phyloP scores from a whole-genome alignment of 768 basidiomycete species.

The Pleurotus eryngii region DNA sequence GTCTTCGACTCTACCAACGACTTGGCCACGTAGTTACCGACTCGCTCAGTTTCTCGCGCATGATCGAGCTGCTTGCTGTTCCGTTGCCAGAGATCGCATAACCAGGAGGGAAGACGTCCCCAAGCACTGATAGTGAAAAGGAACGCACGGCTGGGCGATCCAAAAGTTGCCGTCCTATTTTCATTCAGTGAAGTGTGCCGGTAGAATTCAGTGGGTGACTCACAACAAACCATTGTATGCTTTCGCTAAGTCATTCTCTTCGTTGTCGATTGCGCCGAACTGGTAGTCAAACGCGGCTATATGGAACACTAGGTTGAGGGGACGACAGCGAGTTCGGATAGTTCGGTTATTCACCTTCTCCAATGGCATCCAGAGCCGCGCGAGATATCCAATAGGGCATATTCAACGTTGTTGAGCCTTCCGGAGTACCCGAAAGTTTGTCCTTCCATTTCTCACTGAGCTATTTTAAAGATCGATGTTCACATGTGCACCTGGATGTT shows the following conservation, averaged over 20 bases:
- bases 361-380: slow-evolving; percentile 48
- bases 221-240: slow-evolving; percentile 52
- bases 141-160: slow-evolving; percentile 39
- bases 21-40: slow-evolving; percentile 43
- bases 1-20: slow-evolving; percentile 46
- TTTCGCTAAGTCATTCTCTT: slow-evolving; percentile 49
- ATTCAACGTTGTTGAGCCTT: slow-evolving; percentile 40
- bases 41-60: slow-evolving; percentile 39
- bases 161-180: slow-evolving; percentile 41
- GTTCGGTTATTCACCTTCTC: slow-evolving; percentile 35
- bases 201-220: slow-evolving; percentile 7
- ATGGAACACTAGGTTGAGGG: background rate
- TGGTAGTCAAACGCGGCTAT: slow-evolving; percentile 54
- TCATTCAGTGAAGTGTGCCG: slow-evolving; percentile 16
- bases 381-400: slow-evolving; percentile 49
- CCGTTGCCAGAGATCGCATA: slow-evolving; percentile 40
- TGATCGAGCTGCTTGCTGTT: slow-evolving; percentile 42
- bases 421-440: slow-evolving; percentile 36
- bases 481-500: slow-evolving; percentile 16
- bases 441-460: slow-evolving; percentile 51
- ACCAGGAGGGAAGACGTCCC: slow-evolving; percentile 33
- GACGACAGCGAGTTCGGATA: background rate
- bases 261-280: slow-evolving; percentile 48
- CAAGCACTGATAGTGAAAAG: slow-evolving; percentile 49
- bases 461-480: slow-evolving; percentile 24